Percentiles rank a stretch among this genome's conserved stretches.
These are phyloP conservation scores for Marchantia polymorpha DNA, from an alignment of 225 moss, liverwort and hornwort species.

Conservation along the genomic window DNA sequence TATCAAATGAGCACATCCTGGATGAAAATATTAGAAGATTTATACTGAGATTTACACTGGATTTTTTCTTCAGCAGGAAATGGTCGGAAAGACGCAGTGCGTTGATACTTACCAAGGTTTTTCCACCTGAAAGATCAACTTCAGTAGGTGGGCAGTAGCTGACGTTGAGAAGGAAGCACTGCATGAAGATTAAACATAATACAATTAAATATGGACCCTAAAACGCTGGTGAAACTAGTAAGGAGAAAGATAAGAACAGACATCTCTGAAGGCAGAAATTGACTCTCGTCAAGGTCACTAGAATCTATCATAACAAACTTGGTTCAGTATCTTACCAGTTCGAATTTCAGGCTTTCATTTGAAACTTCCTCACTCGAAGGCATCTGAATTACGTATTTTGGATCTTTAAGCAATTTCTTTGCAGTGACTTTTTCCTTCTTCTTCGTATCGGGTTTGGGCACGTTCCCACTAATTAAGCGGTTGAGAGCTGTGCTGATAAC, in stretches of 20 bases:
- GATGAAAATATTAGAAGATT: background rate
- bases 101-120: constrained; percentile 57
- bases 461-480: constrained; percentile 50
- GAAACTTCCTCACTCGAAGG: constrained; percentile 17
- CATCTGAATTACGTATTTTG: constrained; percentile 17
- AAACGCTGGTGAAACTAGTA: no score
- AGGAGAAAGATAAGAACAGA: no score
- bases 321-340: constrained; percentile 44
- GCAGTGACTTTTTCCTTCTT: background rate
- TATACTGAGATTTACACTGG: background rate
- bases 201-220: no score
- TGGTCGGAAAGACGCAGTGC: background rate
- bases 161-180: constrained; percentile 93
- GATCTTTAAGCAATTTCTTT: constrained; percentile 8
- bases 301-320: no score
- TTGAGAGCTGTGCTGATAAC: constrained; percentile 75
- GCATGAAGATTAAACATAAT: background rate
- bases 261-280: no score
- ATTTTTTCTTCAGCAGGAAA: background rate
- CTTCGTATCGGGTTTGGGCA: constrained; percentile 1
- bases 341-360: constrained; percentile 48
- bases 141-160: constrained; percentile 96
- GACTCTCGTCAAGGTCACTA: no score
- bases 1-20: background rate
- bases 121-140: constrained; percentile 65